Evolutionary conservation across 2,329 filamentous ascomycete genomes (phyloP).

Genomic region (Raffaelea deltoideospora): DNA sequence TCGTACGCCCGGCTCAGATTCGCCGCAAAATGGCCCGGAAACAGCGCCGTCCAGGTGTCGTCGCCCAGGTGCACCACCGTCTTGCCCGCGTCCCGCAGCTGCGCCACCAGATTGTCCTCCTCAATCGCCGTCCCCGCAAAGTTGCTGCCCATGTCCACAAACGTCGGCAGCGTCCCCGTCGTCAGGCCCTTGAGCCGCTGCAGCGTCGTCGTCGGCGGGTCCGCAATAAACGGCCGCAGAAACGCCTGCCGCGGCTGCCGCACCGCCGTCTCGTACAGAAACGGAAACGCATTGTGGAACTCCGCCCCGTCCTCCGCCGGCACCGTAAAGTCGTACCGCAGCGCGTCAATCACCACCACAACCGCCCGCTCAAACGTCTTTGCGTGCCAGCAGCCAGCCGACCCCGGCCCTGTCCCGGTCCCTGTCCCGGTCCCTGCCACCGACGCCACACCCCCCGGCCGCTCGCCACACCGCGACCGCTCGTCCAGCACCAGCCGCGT

Average conservation of each 20-base stretch:
- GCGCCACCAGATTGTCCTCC: constrained; percentile 64
- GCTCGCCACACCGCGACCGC: constrained; percentile 48
- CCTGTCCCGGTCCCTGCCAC: constrained; percentile 29
- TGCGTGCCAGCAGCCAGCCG: constrained; percentile 96
- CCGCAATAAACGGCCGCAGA: constrained; percentile 86
- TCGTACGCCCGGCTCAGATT: constrained; percentile 82
- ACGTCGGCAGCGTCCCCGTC: constrained; percentile 87
- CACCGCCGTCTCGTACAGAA: constrained; percentile 70
- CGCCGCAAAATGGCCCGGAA: constrained; percentile 82
- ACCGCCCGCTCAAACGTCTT: constrained; percentile 88
- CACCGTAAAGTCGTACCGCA: constrained; percentile 93
- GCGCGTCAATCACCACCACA: constrained; percentile 78
- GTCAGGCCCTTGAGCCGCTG: constrained; percentile 88
- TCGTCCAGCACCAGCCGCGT: constrained; percentile 69
- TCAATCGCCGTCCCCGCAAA: constrained; percentile 93
- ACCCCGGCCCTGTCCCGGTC: too few relatives aligned
- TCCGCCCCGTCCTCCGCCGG: constrained; percentile 46
- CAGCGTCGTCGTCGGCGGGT: constrained; percentile 85
- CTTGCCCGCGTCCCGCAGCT: constrained; percentile 50
- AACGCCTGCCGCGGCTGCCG: constrained; percentile 69
- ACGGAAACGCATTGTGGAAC: constrained; percentile 79
- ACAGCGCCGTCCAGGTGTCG: constrained; percentile 90
- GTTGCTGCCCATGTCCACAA: constrained; percentile 85
- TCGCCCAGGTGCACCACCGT: constrained; percentile 90
- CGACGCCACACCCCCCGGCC: constrained; percentile 24